Evolutionary conservation across 805 yeast genomes (phyloP).

Genomic region (Barnettozyma vustinii): DNA sequence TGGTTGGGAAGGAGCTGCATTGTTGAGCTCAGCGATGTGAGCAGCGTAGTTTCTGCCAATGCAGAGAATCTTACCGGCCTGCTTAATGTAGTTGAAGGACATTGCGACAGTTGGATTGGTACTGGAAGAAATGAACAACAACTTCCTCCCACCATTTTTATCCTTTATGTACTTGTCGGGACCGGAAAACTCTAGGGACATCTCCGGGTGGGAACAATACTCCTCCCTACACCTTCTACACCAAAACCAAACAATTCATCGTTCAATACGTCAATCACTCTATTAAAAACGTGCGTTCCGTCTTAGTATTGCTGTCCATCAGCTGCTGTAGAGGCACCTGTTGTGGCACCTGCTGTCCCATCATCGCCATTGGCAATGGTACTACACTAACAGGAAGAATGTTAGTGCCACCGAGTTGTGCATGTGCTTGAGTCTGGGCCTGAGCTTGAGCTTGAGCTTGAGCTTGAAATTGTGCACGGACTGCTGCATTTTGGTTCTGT

Average conservation of each 20-base stretch:
- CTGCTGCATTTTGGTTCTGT: conserved; percentile 10
- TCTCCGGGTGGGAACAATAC: background rate
- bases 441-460: conserved; percentile 5
- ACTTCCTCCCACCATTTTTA: background rate
- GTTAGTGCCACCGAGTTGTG: background rate
- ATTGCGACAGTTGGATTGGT: background rate
- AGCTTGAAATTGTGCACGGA: conserved; percentile 2
- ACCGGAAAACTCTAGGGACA: background rate
- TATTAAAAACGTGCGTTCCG: background rate
- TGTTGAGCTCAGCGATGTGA: conserved; percentile 86
- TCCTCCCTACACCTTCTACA: background rate
- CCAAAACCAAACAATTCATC: background rate
- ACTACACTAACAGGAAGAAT: background rate
- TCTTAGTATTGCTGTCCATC: background rate
- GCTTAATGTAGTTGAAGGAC: conserved; percentile 42
- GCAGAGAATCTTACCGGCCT: conserved; percentile 78
- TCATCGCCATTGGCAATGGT: conserved; percentile 4
- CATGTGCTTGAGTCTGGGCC: conserved; percentile 4
- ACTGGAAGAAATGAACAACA: background rate
- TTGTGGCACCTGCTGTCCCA: background rate
- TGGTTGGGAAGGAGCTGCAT: conserved; percentile 76
- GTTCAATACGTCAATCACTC: background rate
- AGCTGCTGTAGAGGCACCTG: background rate
- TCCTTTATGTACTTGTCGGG: background rate
- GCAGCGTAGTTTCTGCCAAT: conserved; percentile 98